Evolutionary conservation across 495 filamentous ascomycete genomes (phyloP).

Genomic region (Darksidea phi): DNA sequence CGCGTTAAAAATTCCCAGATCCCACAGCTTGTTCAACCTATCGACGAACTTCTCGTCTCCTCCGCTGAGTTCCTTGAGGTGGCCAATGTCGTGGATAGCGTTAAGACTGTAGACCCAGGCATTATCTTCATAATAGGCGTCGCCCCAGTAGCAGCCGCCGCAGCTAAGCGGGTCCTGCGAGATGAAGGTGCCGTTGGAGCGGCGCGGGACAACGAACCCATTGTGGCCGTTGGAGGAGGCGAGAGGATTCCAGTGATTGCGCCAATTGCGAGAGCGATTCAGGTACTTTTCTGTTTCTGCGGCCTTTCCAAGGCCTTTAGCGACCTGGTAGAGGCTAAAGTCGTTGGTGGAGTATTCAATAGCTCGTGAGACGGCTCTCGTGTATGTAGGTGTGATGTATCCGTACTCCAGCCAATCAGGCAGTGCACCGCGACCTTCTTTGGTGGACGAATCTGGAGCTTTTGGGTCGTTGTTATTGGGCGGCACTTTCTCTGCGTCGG

Average conservation of each 20-base stretch:
- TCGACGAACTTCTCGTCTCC: constrained; percentile 57
- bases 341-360: constrained; percentile 68
- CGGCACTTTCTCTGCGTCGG: constrained; percentile 64
- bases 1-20: constrained; percentile 63
- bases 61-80: constrained; percentile 58
- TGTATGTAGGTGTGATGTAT: constrained; percentile 63
- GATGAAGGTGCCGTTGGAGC: constrained; percentile 53
- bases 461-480: constrained; percentile 59
- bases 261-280: constrained; percentile 65
- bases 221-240: constrained; percentile 55
- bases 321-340: constrained; percentile 62
- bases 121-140: constrained; percentile 62
- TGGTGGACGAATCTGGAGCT: constrained; percentile 62
- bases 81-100: constrained; percentile 64
- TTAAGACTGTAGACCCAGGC: constrained; percentile 72
- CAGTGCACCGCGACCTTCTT: constrained; percentile 69
- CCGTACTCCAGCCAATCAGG: constrained; percentile 65
- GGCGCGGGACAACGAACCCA: constrained; percentile 65
- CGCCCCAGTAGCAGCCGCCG: constrained; percentile 68
- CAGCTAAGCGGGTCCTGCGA: constrained; percentile 61
- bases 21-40: constrained; percentile 64
- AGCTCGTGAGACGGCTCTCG: constrained; percentile 62
- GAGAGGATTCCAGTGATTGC: constrained; percentile 67
- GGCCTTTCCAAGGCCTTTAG: constrained; percentile 54
- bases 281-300: constrained; percentile 61